Evolutionary conservation across 495 filamentous ascomycete species (phyloP).

Genomic region (Aspergillus hancockii): DNA sequence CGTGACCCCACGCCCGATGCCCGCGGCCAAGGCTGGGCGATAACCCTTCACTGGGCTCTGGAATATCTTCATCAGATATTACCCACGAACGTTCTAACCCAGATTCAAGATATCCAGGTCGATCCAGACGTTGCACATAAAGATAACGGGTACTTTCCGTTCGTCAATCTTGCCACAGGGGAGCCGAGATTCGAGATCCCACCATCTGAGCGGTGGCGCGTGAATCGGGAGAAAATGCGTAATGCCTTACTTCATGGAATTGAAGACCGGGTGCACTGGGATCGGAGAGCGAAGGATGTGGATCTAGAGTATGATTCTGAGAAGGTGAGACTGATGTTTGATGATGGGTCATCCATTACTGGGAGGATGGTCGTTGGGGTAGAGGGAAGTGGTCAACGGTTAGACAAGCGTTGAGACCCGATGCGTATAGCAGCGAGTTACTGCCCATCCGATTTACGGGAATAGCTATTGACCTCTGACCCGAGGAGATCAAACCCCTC

Average conservation of each 20-base stretch:
- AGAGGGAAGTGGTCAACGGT: conserved; percentile 50
- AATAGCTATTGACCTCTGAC: conserved; percentile 28
- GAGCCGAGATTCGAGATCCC: conserved; percentile 30
- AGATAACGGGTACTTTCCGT: conserved; percentile 34
- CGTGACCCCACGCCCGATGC: conserved; percentile 43
- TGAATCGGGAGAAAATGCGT: conserved; percentile 30
- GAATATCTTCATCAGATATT: conserved; percentile 50
- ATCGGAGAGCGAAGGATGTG: conserved; percentile 15
- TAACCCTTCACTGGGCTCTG: conserved; percentile 61
- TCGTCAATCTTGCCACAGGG: conserved; percentile 31
- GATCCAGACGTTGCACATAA: conserved; percentile 37
- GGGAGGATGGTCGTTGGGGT: conserved; percentile 43
- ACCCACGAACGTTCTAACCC: conserved; percentile 42
- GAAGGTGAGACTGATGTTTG: conserved; percentile 21
- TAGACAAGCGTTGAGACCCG: conserved; percentile 37
- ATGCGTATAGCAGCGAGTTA: conserved; percentile 23
- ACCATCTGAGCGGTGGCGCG: conserved; percentile 27
- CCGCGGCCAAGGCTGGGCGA: conserved; percentile 56
- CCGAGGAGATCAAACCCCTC: conserved; percentile 39
- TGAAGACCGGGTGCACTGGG: conserved; percentile 31
- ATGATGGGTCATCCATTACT: conserved; percentile 13
- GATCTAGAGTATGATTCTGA: not conserved
- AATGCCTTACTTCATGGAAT: conserved; percentile 24
- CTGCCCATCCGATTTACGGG: conserved; percentile 30
- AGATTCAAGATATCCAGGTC: conserved; percentile 51